Percentiles rank a stretch among this genome's conserved stretches.
phyloP scores from a whole-genome alignment of 2,329 filamentous ascomycete genomes.

The Epichloe festucae region DNA sequence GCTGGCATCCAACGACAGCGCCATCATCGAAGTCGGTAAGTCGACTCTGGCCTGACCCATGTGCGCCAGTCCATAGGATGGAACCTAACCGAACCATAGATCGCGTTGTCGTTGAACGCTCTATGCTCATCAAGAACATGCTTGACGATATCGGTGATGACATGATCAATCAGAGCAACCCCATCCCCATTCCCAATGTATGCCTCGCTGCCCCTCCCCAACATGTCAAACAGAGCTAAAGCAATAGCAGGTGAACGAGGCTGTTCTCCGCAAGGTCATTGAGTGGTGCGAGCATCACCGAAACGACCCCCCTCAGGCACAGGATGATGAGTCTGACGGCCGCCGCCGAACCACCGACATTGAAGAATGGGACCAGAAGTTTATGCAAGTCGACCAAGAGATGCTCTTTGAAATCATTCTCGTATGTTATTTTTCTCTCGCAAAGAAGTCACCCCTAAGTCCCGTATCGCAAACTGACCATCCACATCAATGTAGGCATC shows the following conservation, averaged over 20 bases:
- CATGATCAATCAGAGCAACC: conserved; percentile 38
- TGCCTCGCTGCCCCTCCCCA: conserved; percentile 12
- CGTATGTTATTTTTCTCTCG: conserved; percentile 39
- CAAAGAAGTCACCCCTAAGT: background rate
- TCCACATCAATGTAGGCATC: conserved; percentile 50
- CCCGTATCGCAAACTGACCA: background rate
- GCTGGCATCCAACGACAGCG: conserved; percentile 38
- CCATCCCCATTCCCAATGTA: conserved; percentile 81
- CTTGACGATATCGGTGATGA: conserved; percentile 77
- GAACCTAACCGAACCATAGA: conserved; percentile 34
- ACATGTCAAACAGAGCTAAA: background rate
- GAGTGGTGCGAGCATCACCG: conserved; percentile 98
- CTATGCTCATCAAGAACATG: conserved; percentile 96
- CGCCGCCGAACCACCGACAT: conserved; percentile 99
- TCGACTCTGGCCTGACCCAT: conserved; percentile 5
- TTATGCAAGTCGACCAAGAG: conserved; percentile 99
- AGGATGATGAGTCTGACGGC: conserved; percentile 83
- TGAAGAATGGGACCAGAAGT: conserved; percentile 99
- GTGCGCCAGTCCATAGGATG: background rate
- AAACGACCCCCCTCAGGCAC: conserved; percentile 66
- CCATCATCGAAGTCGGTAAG: conserved; percentile 34
- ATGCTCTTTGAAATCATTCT: conserved; percentile 99
- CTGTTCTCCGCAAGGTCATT: conserved; percentile 88
- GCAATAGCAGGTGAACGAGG: conserved; percentile 66
- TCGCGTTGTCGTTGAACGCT: conserved; percentile 76